Base-by-base conservation (phyloP, 2,329 filamentous ascomycete genomes). In the Sporothrix inflata region DNA sequence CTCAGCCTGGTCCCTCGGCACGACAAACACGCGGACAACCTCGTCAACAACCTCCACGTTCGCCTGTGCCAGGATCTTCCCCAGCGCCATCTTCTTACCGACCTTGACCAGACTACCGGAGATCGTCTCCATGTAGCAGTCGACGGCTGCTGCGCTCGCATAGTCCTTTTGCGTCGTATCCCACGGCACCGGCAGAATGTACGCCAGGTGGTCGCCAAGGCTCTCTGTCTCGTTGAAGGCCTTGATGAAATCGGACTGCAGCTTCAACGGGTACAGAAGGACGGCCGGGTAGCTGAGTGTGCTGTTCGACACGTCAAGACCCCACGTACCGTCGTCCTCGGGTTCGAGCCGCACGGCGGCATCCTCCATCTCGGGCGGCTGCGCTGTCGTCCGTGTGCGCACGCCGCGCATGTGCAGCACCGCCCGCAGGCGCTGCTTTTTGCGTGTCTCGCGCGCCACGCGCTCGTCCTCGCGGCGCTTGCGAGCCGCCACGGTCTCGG, bases 221-320 rank as follows among this genome's bases (percentile, higher is more conserved):
- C 86, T 87, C 76, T 96, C 90, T 73, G 86, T 89, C 84, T 98
- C 96, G 69, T 86, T 86, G 77, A 97, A 96, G 0, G 89, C 88
- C 83, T 97, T 97, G 81, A 99, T 88, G 77, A 99, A 96, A 81
- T 99, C 96, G 1, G 90, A 92, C 84, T 98, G 90, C 63, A 91
- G 85, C 74, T 93, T 86, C 75, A 91, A 84, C 5, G 96, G 95
- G 80, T 99, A 99, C 71, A 99, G 85, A 71, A 99, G 83, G 74
- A 98, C 86, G 0, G 91, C 86, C 0, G 96, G 96, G 78, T 98
- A 93, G 3, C 85, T 85, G 1, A 99, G 85, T 0, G 86, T 85
- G 75, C 91, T 94, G 30, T 86, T 86, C 5, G 93, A 89, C 75
- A 96, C 92, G 34, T 92, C 84, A 21, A 92, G 88, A 77, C 97